phyloP scores from a whole-genome alignment of 2,329 filamentous ascomycete genomes.

The Phialophora tarda region DNA sequence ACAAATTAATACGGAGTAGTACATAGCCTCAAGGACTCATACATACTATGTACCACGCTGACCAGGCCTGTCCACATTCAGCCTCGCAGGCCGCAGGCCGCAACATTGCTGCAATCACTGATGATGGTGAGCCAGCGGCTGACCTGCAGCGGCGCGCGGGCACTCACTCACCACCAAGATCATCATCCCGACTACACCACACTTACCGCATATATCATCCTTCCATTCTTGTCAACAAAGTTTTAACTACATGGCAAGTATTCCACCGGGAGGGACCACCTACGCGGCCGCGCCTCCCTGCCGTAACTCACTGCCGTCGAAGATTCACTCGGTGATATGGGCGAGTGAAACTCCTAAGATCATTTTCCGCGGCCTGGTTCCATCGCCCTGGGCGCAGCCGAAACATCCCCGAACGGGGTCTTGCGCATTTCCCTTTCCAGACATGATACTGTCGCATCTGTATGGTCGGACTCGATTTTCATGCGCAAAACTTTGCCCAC shows the following conservation, averaged over 20 bases:
- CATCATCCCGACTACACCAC: background rate
- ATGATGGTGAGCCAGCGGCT: background rate
- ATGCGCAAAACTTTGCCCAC: background rate
- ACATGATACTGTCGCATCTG: background rate
- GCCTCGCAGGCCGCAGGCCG: background rate
- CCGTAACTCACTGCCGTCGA: background rate
- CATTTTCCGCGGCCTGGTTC: background rate
- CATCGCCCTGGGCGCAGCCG: background rate
- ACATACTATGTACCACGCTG: no score
- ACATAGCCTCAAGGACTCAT: background rate
- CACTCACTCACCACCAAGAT: background rate
- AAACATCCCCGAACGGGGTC: background rate
- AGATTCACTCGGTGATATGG: no score
- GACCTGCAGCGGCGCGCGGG: background rate
- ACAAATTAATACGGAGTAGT: background rate
- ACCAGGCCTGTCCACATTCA: background rate
- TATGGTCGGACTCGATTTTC: background rate
- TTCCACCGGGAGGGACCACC: background rate
- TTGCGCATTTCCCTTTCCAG: background rate
- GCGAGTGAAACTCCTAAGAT: no score
- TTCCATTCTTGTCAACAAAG: background rate
- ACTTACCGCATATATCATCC: background rate
- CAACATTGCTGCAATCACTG: background rate
- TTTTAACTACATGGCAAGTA: background rate
- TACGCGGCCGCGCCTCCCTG: background rate